These are phyloP conservation scores for Phaeodactylum tricornutum DNA, from an alignment of 108 stramenopile species.

Conservation along the genomic window DNA sequence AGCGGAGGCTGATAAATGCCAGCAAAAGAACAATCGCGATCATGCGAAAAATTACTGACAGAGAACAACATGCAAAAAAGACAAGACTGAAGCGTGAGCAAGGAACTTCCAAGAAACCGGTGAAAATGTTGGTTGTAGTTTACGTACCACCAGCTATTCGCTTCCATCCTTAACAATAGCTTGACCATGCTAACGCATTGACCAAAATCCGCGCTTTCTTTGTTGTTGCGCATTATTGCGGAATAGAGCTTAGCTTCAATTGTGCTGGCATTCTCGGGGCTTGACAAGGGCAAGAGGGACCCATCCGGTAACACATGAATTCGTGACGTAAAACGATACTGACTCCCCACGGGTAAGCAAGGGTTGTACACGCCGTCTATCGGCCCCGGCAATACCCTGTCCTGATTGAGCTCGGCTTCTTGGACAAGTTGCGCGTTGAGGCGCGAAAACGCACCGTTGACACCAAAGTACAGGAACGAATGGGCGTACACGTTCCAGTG, in stretches of 20 bases:
- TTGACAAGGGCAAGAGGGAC: not conserved
- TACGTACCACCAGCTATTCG: constrained; percentile 3
- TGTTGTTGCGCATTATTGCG: constrained; percentile 33
- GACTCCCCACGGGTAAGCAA: constrained; percentile 36
- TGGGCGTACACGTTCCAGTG: constrained; percentile 91
- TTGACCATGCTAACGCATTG: constrained; percentile 26
- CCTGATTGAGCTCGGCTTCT: constrained; percentile 15
- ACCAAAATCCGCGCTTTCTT: constrained; percentile 23
- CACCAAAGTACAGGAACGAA: constrained; percentile 83
- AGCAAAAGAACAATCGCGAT: constrained; percentile 67
- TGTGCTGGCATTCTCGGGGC: constrained; percentile 1
- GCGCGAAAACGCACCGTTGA: constrained; percentile 44
- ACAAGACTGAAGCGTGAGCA: no score
- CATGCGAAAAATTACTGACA: constrained; percentile 59
- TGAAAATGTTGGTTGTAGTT: no score
- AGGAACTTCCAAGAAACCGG: no score
- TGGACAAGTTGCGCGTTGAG: constrained; percentile 32
- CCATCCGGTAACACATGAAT: constrained; percentile 16
- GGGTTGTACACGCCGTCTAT: constrained; percentile 20
- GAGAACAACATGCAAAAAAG: no score
- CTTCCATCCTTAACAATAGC: not conserved
- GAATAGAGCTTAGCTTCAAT: constrained; percentile 21
- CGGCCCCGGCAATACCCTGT: no score
- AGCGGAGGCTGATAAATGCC: constrained; percentile 84
- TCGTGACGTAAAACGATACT: constrained; percentile 27